A percentile compares a stretch with the other conserved stretches of the same genome.
Conservation (phyloP, 495 filamentous ascomycete genomes). For the Cetradonia linearis region DNA sequence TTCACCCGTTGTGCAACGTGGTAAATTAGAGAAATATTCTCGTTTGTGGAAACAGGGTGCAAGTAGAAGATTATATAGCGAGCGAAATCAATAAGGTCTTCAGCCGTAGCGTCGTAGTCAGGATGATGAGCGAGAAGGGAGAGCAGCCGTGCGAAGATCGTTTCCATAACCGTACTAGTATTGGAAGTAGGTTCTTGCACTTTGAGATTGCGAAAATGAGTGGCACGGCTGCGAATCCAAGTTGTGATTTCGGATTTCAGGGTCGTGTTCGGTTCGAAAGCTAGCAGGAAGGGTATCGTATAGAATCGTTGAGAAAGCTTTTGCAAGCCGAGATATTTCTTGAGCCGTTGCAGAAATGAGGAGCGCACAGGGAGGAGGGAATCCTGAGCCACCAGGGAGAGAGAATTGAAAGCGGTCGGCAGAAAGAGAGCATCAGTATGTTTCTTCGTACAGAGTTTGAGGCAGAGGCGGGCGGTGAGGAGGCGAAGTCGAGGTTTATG, state of each 20-base stretch:
- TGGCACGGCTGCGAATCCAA: slow-evolving; percentile 75
- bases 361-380: slow-evolving; percentile 58
- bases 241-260: slow-evolving; percentile 66
- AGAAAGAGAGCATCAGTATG: slow-evolving; percentile 67
- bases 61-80: slow-evolving; percentile 87
- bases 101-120: slow-evolving; percentile 62
- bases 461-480: slow-evolving; percentile 64
- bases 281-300: slow-evolving; percentile 75
- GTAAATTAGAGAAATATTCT: slow-evolving; percentile 80
- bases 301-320: slow-evolving; percentile 73
- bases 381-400: slow-evolving; percentile 75
- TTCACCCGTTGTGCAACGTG: slow-evolving; percentile 91
- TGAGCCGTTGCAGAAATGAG: slow-evolving; percentile 70
- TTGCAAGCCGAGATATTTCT: slow-evolving; percentile 66
- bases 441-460: slow-evolving; percentile 71
- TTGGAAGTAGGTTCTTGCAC: slow-evolving; percentile 30
- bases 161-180: slow-evolving; percentile 58
- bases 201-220: slow-evolving; percentile 32
- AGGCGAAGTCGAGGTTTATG: slow-evolving; percentile 73
- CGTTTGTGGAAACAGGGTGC: slow-evolving; percentile 66
- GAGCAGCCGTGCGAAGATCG: slow-evolving; percentile 72
- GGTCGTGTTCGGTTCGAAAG: slow-evolving; percentile 66
- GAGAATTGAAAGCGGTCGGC: slow-evolving; percentile 62
- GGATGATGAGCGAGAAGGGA: slow-evolving; percentile 90
- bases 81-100: slow-evolving; percentile 67